Evolutionary conservation across 192 early-diverging fungal genomes (phyloP).

Genomic region (Coemansia sp.): DNA sequence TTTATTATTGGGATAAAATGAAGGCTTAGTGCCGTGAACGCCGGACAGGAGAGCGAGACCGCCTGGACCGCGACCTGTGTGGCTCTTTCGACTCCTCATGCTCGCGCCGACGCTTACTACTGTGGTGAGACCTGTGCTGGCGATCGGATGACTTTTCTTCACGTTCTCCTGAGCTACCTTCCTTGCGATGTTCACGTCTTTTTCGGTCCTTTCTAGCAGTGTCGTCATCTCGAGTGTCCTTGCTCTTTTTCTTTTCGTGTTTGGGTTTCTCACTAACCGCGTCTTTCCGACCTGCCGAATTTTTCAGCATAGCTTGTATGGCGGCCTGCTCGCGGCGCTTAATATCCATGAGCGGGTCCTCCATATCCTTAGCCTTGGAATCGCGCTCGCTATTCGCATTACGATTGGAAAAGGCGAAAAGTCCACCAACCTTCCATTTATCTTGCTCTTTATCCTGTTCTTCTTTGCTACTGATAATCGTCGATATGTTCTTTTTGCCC

Average conservation of each 20-base stretch:
- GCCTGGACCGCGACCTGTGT: not conserved
- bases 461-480: conserved; percentile 57
- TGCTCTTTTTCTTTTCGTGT: conserved; percentile 28
- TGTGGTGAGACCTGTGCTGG: not conserved
- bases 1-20: not conserved
- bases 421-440: conserved; percentile 40
- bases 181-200: not conserved
- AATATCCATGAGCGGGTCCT: conserved; percentile 91
- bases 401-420: conserved; percentile 57
- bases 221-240: conserved; percentile 26
- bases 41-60: not conserved
- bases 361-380: conserved; percentile 79
- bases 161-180: not conserved
- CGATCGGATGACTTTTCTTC: not conserved
- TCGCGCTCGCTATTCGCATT: conserved; percentile 85
- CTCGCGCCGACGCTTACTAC: not conserved
- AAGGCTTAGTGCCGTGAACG: not conserved
- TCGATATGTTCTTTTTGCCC: conserved; percentile 83
- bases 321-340: conserved; percentile 82
- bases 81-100: not conserved
- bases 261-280: conserved; percentile 54
- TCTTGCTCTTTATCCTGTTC: conserved; percentile 10
- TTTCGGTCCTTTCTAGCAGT: not conserved
- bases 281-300: conserved; percentile 64
- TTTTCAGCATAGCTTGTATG: conserved; percentile 73